These are phyloP conservation scores for Purpureocillium lavendulum DNA, from an alignment of 2,329 filamentous ascomycete genomes.

Conservation along the genomic window DNA sequence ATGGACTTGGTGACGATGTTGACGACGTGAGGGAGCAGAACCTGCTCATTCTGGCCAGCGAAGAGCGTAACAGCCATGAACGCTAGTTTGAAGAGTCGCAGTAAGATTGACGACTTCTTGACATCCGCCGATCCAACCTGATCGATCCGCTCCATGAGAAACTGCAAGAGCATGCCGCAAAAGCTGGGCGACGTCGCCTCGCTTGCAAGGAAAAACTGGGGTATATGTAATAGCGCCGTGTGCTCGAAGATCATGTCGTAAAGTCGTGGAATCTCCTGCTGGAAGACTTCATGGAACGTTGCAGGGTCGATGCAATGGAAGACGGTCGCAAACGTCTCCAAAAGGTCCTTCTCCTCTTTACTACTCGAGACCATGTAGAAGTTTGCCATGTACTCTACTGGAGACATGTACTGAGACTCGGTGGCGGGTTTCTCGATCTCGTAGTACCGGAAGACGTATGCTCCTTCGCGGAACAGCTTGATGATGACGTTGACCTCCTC, in stretches of 20 bases:
- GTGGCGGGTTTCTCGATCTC: conserved; percentile 71
- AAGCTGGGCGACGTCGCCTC: conserved; percentile 97
- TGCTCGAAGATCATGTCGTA: conserved; percentile 99
- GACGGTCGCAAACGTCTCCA: conserved; percentile 96
- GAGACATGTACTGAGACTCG: conserved; percentile 68
- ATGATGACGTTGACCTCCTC: conserved; percentile 96
- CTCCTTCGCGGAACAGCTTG: conserved; percentile 94
- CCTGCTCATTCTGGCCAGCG: conserved; percentile 87
- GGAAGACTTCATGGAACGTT: conserved; percentile 97
- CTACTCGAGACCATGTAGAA: conserved; percentile 90
- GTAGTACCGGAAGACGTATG: conserved; percentile 95
- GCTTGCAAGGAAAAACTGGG: conserved; percentile 97
- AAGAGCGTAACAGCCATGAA: conserved; percentile 99
- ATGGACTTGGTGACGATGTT: conserved; percentile 98
- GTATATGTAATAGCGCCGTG: conserved; percentile 84
- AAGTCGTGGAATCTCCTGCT: conserved; percentile 90
- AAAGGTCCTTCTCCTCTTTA: conserved; percentile 93
- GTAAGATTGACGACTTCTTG: conserved; percentile 83
- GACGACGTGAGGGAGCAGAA: conserved; percentile 89
- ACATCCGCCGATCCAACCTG: conserved; percentile 90
- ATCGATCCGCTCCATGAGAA: conserved; percentile 93
- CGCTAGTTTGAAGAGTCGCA: conserved; percentile 92
- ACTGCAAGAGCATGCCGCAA: conserved; percentile 94
- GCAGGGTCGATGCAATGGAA: conserved; percentile 98
- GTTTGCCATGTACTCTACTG: conserved; percentile 87